Evolutionary conservation across 2,329 filamentous ascomycete genomes (phyloP).

Genomic region (Monilinia polystroma): DNA sequence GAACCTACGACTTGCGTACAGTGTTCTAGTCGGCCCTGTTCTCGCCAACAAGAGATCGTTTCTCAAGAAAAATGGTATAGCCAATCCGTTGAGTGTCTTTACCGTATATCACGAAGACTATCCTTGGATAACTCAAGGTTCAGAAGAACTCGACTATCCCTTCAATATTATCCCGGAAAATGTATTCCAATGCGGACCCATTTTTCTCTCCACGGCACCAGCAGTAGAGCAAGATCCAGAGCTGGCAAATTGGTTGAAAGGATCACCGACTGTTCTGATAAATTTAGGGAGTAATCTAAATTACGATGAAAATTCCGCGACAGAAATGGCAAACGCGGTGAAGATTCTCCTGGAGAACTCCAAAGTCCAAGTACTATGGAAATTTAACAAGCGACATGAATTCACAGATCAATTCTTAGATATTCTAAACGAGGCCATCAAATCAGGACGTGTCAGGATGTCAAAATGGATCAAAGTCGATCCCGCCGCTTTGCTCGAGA

Average conservation of each 20-base stretch:
- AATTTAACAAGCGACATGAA: constrained; percentile 30
- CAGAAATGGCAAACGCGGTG: constrained; percentile 44
- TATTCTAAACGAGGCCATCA: neutral
- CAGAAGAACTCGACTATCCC: constrained; percentile 39
- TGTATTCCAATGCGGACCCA: constrained; percentile 47
- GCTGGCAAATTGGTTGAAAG: constrained; percentile 45
- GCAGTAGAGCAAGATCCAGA: constrained; percentile 43
- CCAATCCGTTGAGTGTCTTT: constrained; percentile 12
- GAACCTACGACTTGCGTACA: constrained; percentile 34
- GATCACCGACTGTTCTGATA: constrained; percentile 46
- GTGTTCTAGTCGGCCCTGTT: constrained; percentile 25
- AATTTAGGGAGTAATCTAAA: constrained; percentile 45
- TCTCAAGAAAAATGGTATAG: constrained; percentile 33
- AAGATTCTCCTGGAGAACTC: constrained; percentile 39
- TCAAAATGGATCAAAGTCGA: constrained; percentile 22
- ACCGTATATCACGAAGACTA: constrained; percentile 22
- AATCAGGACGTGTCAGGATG: constrained; percentile 23
- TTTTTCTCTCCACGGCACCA: constrained; percentile 41
- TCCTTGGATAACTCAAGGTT: constrained; percentile 30
- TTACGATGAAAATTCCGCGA: constrained; percentile 35
- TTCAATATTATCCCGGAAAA: constrained; percentile 41
- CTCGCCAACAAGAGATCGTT: constrained; percentile 29
- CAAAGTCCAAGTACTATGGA: constrained; percentile 40
- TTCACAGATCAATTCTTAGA: constrained; percentile 24
- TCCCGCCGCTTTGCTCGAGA: constrained; percentile 37